Evolutionary conservation across 108 stramenopile species (phyloP).

Genomic region (Schizochytrium sp.): DNA sequence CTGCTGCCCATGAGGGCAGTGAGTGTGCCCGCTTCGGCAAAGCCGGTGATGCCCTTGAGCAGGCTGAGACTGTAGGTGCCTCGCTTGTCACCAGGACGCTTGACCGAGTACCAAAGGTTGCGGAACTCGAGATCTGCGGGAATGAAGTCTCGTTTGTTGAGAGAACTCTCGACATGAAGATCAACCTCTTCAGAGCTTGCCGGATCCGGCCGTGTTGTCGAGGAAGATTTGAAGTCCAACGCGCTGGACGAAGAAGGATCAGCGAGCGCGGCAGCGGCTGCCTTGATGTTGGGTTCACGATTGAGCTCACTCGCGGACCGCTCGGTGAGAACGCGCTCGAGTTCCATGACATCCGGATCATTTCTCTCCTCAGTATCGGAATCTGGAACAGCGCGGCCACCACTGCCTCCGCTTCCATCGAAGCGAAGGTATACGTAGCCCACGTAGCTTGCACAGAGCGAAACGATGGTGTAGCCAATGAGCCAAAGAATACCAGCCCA

Average conservation of each 20-base stretch:
- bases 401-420: neutral
- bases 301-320: neutral
- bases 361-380: no score
- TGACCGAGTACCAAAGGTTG: neutral
- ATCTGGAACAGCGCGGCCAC: no score
- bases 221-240: no score
- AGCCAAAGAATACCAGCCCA: neutral
- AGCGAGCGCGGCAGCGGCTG: no score
- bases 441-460: neutral
- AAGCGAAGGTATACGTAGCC: neutral
- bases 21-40: conserved; percentile 16
- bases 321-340: no score
- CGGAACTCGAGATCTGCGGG: neutral
- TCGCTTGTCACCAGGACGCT: neutral
- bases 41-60: conserved; percentile 16
- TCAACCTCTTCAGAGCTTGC: no score
- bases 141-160: neutral
- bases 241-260: no score
- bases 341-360: no score
- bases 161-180: no score
- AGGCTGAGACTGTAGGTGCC: neutral
- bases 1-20: conserved; percentile 34
- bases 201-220: no score
- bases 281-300: neutral
- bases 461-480: neutral